Evolutionary conservation across 495 filamentous ascomycete genomes (phyloP), one percentile per base, ranked within the genome.

Genomic region (Cryomyces minteri): DNA sequence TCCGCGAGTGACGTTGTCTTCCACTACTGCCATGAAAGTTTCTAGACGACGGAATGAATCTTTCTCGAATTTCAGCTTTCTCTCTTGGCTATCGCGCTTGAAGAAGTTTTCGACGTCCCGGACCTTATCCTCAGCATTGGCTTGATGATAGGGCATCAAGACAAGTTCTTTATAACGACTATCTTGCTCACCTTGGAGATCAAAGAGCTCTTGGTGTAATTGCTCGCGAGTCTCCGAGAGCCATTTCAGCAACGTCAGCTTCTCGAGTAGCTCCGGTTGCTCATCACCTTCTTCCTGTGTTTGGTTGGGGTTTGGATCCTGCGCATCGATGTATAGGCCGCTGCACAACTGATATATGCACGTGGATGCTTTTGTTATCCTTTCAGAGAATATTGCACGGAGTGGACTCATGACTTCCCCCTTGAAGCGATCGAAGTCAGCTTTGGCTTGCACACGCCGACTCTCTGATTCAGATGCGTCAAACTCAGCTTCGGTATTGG

Each of bases 271-370:
- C 63, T 96, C 92, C 0, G 90, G 87, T 56, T 88, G 82, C 58
- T 94, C 88, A 54, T 95, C 88, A 45, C 88, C 88, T 60, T 94
- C 88, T 60, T 93, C 86, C 53, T 94, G 88, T 0, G 84, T 79
- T 45, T 80, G 71, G 51, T 90, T 85, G 4, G 85, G 85, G 45
- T 77, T 76, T 9, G 72, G 72, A 32, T 74, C 67, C 50, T 76
- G 80, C 0, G 78, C 80, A 50, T 85, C 80, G 46, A 78, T 75
- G 47, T 80, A 84, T 0, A 94, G 68, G 12, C 74, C 73, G 40
- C 72, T 69, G 40, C 74, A 78, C 11, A 94, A 63, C 44, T 80
- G 72, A 40, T 81, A 68, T 50, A 93, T 82, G 43, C 80, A 72
- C 32, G 72, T 61, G 12, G 80, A 76, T 4, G 62, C 64, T 40